A percentile compares a stretch with the other conserved stretches of the same genome.
Evolutionary conservation across 2,329 filamentous ascomycete genomes (phyloP).

Genomic region (Aspergillus proliferans): DNA sequence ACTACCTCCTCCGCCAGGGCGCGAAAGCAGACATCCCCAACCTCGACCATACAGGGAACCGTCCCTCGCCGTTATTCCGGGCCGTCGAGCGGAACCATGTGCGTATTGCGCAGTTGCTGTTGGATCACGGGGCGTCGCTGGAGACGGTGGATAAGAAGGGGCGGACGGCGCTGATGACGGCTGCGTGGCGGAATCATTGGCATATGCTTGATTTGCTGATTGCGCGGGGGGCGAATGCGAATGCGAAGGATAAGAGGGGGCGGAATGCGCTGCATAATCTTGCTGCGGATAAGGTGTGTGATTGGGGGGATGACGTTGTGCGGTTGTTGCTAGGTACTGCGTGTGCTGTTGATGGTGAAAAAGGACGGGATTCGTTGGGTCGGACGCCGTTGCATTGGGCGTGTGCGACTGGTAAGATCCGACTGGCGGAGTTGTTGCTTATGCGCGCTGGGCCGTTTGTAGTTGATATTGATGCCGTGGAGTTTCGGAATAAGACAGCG

Average conservation of each 20-base stretch:
- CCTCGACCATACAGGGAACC: slow-evolving; percentile 7
- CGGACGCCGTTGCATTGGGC: slow-evolving; percentile 55
- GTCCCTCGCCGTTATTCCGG: slow-evolving; percentile 30
- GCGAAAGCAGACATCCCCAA: slow-evolving; percentile 31
- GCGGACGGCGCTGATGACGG: slow-evolving; percentile 39
- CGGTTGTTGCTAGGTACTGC: slow-evolving; percentile 33
- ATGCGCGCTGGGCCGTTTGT: slow-evolving; percentile 23
- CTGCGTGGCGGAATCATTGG: slow-evolving; percentile 38
- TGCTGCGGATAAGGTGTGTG: slow-evolving; percentile 41
- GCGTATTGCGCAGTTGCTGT: slow-evolving; percentile 41
- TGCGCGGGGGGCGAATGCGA: slow-evolving; percentile 28
- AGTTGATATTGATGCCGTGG: slow-evolving; percentile 39
- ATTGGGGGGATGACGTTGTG: slow-evolving; percentile 44
- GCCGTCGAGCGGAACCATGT: slow-evolving; percentile 36
- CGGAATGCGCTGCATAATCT: slow-evolving; percentile 38
- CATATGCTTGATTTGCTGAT: slow-evolving; percentile 35
- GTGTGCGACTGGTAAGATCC: slow-evolving; percentile 50
- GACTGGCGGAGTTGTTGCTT: slow-evolving; percentile 45
- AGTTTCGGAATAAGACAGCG: slow-evolving; percentile 40
- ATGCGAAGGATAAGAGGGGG: slow-evolving; percentile 24
- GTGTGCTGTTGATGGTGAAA: slow-evolving; percentile 35
- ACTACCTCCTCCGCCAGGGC: slow-evolving; percentile 32
- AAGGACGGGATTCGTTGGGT: slow-evolving; percentile 40
- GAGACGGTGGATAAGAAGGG: slow-evolving; percentile 41
- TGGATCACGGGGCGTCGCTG: slow-evolving; percentile 27